Base-by-base conservation (phyloP, 2,329 filamentous ascomycete species). In the Beauveria rudraprayagi region DNA sequence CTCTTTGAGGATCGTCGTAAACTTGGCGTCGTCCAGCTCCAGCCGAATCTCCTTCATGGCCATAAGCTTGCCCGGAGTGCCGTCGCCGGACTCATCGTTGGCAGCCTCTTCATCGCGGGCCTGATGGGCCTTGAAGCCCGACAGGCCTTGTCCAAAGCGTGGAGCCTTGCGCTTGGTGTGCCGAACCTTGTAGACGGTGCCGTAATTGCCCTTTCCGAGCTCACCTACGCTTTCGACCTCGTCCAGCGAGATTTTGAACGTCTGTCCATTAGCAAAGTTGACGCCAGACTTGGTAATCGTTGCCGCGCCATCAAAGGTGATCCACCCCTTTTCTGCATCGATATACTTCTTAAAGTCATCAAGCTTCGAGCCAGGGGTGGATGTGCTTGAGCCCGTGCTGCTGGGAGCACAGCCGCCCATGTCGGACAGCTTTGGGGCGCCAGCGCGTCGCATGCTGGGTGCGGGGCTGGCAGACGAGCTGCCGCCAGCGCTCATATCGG, bases 11-110 rank as follows among this genome's bases (percentile, higher is more conserved):
- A 99, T 99, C 43, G 93, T 92, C 7, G 91, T 88, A 71, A 99
- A 96, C 74, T 99, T 99, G 65, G 91, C 89, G 73, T 99, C 94
- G 70, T 99, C 94, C 58, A 99, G 80, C 73, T 99, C 94, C 10
- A 99, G 80, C 22, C 94, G 86, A 68, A 99, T 95, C 75, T 99
- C 94, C 73, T 99, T 99, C 94, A 99, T 99, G 16, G 94, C 94
- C 94, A 99, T 97, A 63, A 96, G 81, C 55, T 90, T 84, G 19
- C 93, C 92, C 0, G 86, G 87, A 1, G 83, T 84, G 5, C 76
- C 77, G 53, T 75, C 66, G 14, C 66, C 62, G 0, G 66, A 61
- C 0, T 70, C 69, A 11, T 70, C 69, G 3, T 71, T 66, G 5
- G 67, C 63, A 11, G 75, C 66, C 73, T 66, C 7, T 72, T 70